Evolutionary conservation across 495 filamentous ascomycete genomes (phyloP).

Genomic region (Penicillium cataractarum): DNA sequence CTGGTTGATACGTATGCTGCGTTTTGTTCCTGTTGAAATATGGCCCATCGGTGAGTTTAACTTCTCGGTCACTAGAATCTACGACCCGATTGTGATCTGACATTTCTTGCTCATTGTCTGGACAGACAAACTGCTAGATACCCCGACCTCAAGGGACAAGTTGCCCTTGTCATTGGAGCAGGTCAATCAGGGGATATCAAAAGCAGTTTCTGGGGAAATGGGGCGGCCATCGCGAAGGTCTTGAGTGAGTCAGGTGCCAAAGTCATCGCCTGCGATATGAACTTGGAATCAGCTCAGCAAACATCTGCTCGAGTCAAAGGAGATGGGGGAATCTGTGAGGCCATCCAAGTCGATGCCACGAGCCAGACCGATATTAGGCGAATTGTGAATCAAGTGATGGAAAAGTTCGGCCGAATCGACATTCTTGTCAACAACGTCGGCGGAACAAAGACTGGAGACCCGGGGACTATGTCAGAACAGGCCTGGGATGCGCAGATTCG

Average conservation of each 20-base stretch:
- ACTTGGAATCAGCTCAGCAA: constrained; percentile 37
- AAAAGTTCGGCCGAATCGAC: constrained; percentile 42
- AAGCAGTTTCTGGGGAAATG: constrained; percentile 46
- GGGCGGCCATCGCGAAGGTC: constrained; percentile 43
- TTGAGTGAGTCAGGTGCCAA: constrained; percentile 42
- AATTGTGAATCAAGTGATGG: constrained; percentile 41
- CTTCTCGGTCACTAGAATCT: background rate
- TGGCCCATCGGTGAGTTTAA: constrained; percentile 9
- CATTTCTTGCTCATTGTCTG: background rate
- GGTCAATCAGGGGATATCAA: constrained; percentile 36
- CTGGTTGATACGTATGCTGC: too few relatives aligned
- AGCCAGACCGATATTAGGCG: constrained; percentile 34
- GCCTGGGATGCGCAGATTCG: background rate
- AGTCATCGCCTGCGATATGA: constrained; percentile 27
- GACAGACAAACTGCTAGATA: constrained; percentile 11
- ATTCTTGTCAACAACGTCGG: constrained; percentile 35
- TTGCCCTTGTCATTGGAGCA: constrained; percentile 52
- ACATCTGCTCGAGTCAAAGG: constrained; percentile 35
- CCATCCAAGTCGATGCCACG: constrained; percentile 46
- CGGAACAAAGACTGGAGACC: constrained; percentile 37
- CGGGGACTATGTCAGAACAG: constrained; percentile 43
- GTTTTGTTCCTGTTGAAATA: background rate
- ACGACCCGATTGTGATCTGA: background rate
- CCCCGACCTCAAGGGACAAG: constrained; percentile 35
- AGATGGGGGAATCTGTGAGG: constrained; percentile 28